Conservation (phyloP, 305 asterid genomes). For the Rubia peregrina region DNA sequence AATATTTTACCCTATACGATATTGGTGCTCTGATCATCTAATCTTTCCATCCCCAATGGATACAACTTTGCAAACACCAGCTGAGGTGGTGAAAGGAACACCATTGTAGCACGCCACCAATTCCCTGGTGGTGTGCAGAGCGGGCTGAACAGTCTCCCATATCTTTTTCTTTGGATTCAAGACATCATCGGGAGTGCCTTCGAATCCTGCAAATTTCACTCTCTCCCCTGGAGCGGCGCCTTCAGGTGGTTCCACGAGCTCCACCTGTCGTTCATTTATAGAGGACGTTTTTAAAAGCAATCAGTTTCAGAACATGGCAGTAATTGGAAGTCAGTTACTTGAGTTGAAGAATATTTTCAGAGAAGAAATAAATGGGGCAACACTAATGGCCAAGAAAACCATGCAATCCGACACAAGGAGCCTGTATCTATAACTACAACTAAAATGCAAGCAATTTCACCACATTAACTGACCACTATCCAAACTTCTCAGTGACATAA, state of each 20-base stretch:
- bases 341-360: not conserved
- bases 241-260: constrained; percentile 85
- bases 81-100: constrained; percentile 78
- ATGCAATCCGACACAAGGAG: not conserved
- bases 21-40: constrained; percentile 21
- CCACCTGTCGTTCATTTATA: constrained; percentile 46
- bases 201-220: constrained; percentile 59
- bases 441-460: not conserved
- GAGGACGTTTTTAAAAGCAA: not conserved
- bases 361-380: not conserved
- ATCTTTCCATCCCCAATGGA: constrained; percentile 66
- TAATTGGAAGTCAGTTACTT: not conserved
- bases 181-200: constrained; percentile 64
- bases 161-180: constrained; percentile 91
- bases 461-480: not conserved
- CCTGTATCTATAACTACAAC: not conserved
- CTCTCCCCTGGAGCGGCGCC: constrained; percentile 70
- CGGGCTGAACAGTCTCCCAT: constrained; percentile 88
- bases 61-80: constrained; percentile 76
- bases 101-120: constrained; percentile 74
- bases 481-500: not conserved
- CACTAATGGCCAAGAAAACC: not conserved
- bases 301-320: not conserved
- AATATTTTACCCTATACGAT: not conserved
- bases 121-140: constrained; percentile 57